Percentiles rank a stretch among this genome's conserved stretches.
Evolutionary conservation across 441 rosid species (phyloP).

Genomic region (Croton laevigatus): DNA sequence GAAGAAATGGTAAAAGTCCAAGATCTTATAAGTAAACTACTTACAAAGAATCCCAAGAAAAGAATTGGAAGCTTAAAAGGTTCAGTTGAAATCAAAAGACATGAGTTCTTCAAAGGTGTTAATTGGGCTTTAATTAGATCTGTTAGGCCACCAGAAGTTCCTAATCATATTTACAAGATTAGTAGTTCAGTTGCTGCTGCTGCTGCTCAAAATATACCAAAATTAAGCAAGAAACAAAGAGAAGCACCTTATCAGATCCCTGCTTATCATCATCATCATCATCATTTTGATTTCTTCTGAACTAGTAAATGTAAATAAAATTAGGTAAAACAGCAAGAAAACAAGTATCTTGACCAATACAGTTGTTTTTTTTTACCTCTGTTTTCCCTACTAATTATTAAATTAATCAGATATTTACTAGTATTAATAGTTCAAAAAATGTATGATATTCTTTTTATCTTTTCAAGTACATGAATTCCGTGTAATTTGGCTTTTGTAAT

Average conservation of each 20-base stretch:
- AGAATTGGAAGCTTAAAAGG: constrained; percentile 68
- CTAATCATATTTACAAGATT: constrained; percentile 36
- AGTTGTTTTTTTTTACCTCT: constrained; percentile 15
- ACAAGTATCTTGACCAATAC: not conserved
- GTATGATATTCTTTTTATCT: too few relatives aligned
- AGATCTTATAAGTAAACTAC: constrained; percentile 60
- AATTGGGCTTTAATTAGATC: constrained; percentile 84
- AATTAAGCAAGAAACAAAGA: constrained; percentile 65
- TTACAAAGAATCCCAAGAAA: constrained; percentile 64
- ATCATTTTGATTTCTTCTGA: constrained; percentile 78
- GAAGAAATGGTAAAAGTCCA: constrained; percentile 51
- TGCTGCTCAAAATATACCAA: constrained; percentile 40
- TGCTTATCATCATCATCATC: constrained; percentile 55
- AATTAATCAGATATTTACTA: too few relatives aligned
- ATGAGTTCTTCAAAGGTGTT: constrained; percentile 69
- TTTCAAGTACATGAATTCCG: too few relatives aligned
- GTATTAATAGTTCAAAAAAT: too few relatives aligned
- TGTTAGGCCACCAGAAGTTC: constrained; percentile 74
- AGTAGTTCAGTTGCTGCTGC: constrained; percentile 31
- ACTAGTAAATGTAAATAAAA: constrained; percentile 28
- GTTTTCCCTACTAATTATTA: constrained; percentile 22
- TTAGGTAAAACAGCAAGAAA: constrained; percentile 13
- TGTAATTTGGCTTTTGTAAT: too few relatives aligned
- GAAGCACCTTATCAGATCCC: constrained; percentile 73
- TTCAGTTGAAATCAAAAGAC: constrained; percentile 68